Percentiles rank a stretch among this genome's conserved stretches.
These are phyloP conservation scores for Iberis amara DNA, from an alignment of 441 rosid genomes.

Conservation along the genomic window DNA sequence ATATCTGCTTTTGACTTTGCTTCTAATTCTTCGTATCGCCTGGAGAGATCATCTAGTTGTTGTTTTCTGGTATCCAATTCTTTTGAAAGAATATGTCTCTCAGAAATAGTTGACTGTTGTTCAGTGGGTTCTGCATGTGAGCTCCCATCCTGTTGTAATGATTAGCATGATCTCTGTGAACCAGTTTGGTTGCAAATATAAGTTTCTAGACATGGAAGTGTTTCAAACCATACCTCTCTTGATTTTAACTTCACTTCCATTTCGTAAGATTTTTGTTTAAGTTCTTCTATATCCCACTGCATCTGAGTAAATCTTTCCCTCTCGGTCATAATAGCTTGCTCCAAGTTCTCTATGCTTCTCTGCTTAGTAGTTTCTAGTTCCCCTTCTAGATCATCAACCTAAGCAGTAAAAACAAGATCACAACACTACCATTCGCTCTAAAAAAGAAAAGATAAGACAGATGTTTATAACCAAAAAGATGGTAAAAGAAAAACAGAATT, in stretches of 20 bases:
- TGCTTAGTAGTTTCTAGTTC: constrained; percentile 87
- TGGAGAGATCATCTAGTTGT: constrained; percentile 61
- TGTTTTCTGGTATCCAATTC: constrained; percentile 70
- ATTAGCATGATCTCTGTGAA: constrained; percentile 16
- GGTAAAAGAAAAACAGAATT: neutral
- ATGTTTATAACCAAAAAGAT: neutral
- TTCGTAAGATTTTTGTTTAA: constrained; percentile 69
- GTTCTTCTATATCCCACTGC: constrained; percentile 99
- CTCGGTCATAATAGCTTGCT: constrained; percentile 79
- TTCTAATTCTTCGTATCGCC: constrained; percentile 66
- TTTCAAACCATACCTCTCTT: constrained; percentile 47
- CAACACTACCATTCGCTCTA: constrained; percentile 7
- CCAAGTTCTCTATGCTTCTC: constrained; percentile 80
- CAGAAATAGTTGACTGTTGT: constrained; percentile 36
- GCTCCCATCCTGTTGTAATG: constrained; percentile 53
- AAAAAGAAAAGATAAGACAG: constrained; percentile 3
- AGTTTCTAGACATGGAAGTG: neutral
- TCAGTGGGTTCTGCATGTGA: constrained; percentile 36
- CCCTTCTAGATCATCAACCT: constrained; percentile 94
- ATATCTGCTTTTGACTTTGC: constrained; percentile 90
- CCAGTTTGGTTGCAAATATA: neutral
- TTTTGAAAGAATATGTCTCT: constrained; percentile 39
- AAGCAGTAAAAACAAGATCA: constrained; percentile 23
- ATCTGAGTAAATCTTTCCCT: constrained; percentile 82
- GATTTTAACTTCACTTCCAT: constrained; percentile 78